phyloP scores from a whole-genome alignment of 2,329 filamentous ascomycete genomes.

The Cadophora sp. region DNA sequence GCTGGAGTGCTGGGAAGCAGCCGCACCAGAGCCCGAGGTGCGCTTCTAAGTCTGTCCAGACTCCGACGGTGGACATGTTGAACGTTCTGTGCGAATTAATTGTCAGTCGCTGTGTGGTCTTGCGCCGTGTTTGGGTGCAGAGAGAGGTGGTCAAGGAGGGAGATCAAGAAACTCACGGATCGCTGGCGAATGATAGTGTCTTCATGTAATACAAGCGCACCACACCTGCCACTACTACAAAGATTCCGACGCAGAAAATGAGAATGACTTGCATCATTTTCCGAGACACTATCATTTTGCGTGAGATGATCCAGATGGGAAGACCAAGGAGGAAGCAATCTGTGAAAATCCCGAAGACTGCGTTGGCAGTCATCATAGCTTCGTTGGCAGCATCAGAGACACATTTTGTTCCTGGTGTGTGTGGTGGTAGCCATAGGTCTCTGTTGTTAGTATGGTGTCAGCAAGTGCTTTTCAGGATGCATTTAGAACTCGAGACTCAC shows the following conservation, averaged over 20 bases:
- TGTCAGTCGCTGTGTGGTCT: background rate
- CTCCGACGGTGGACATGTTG: slow-evolving; percentile 47
- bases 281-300: slow-evolving; percentile 46
- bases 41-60: slow-evolving; percentile 52
- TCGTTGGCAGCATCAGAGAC: slow-evolving; percentile 31
- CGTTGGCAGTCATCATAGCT: slow-evolving; percentile 47
- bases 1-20: slow-evolving; percentile 51
- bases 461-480: background rate
- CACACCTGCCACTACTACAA: slow-evolving; percentile 44
- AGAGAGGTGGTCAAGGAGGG: too few species aligned
- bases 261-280: slow-evolving; percentile 22
- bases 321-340: slow-evolving; percentile 48
- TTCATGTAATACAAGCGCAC: slow-evolving; percentile 17
- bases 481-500: background rate
- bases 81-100: slow-evolving; percentile 45
- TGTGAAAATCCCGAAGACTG: slow-evolving; percentile 44
- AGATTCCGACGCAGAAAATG: slow-evolving; percentile 48
- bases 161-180: slow-evolving; percentile 15
- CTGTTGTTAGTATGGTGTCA: background rate
- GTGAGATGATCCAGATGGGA: slow-evolving; percentile 48
- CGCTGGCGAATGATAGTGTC: slow-evolving; percentile 36
- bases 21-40: slow-evolving; percentile 53
- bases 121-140: background rate
- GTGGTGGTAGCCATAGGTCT: slow-evolving; percentile 26
- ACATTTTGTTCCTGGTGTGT: slow-evolving; percentile 15